phyloP scores from a whole-genome alignment of 768 basidiomycete species.

The Rhodocollybia butyracea region DNA sequence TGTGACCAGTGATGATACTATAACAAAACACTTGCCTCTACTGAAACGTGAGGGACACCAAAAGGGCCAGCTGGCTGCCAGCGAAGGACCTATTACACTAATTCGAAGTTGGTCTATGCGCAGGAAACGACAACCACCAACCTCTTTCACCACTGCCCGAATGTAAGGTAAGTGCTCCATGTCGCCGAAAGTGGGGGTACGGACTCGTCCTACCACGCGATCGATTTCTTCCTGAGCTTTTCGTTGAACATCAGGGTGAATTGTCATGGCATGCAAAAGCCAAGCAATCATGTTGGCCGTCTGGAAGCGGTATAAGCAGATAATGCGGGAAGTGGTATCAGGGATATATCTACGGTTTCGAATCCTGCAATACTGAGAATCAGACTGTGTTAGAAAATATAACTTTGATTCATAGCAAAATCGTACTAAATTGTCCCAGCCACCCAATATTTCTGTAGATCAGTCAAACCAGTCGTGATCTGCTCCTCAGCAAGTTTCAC shows the following conservation, averaged over 20 bases:
- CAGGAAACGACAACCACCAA: neutral
- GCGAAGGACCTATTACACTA: neutral
- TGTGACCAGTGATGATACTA: neutral
- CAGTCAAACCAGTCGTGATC: neutral
- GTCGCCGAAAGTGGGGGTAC: constrained; percentile 4
- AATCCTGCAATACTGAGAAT: neutral
- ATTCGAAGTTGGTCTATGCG: neutral
- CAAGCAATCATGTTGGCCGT: neutral
- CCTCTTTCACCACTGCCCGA: constrained; percentile 5
- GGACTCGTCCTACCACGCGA: constrained; percentile 1
- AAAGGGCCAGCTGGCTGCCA: constrained; percentile 2
- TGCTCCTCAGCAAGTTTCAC: neutral
- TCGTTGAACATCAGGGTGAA: constrained; percentile 1
- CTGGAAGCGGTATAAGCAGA: neutral
- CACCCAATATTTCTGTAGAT: neutral
- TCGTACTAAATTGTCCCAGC: neutral
- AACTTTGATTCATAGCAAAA: neutral
- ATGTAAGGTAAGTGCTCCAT: constrained; percentile 3
- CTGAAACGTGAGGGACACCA: neutral
- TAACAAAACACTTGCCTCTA: neutral
- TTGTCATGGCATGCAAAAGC: constrained; percentile 1
- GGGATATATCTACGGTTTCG: neutral
- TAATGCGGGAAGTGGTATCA: neutral
- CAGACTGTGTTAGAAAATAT: too few species aligned
- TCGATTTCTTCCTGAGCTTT: constrained; percentile 3